A percentile compares a stretch with the other conserved stretches of the same genome.
phyloP scores from a whole-genome alignment of 2,329 filamentous ascomycete genomes.

The Pseudogymnoascus sp. region DNA sequence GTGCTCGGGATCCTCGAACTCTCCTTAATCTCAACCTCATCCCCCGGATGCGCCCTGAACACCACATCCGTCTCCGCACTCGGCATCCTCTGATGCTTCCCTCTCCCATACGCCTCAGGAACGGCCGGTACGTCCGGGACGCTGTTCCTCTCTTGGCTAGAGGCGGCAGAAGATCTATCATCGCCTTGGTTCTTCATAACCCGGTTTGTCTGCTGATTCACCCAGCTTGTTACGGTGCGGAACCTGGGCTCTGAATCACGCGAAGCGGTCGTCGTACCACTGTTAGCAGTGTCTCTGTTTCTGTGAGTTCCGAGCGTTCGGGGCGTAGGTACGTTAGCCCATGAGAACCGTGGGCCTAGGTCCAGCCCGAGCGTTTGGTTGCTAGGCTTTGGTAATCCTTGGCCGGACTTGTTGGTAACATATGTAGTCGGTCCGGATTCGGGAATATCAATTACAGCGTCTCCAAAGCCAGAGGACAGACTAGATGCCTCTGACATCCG shows the following conservation, averaged over 20 bases:
- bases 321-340: constrained; percentile 18
- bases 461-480: constrained; percentile 56
- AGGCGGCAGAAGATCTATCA: constrained; percentile 17
- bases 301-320: constrained; percentile 10
- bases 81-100: constrained; percentile 20
- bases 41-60: constrained; percentile 26
- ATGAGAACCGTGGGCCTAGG: constrained; percentile 24
- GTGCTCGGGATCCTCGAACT: constrained; percentile 25
- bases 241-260: constrained; percentile 41
- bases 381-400: neutral
- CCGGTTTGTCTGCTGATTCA: constrained; percentile 53
- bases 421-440: constrained; percentile 17
- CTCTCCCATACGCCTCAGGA: constrained; percentile 12
- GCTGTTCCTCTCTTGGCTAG: constrained; percentile 24
- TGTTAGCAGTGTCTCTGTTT: constrained; percentile 27
- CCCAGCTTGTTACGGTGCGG: constrained; percentile 54
- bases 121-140: constrained; percentile 22
- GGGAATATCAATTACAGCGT: constrained; percentile 48
- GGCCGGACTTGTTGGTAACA: constrained; percentile 8
- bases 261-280: constrained; percentile 26
- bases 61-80: constrained; percentile 23
- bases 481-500: constrained; percentile 42
- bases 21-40: constrained; percentile 22
- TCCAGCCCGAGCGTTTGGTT: neutral
- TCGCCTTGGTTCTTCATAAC: constrained; percentile 39